These are phyloP conservation scores for Cucurbita moschata DNA, from an alignment of 306 rosid species.

Conservation along the genomic window DNA sequence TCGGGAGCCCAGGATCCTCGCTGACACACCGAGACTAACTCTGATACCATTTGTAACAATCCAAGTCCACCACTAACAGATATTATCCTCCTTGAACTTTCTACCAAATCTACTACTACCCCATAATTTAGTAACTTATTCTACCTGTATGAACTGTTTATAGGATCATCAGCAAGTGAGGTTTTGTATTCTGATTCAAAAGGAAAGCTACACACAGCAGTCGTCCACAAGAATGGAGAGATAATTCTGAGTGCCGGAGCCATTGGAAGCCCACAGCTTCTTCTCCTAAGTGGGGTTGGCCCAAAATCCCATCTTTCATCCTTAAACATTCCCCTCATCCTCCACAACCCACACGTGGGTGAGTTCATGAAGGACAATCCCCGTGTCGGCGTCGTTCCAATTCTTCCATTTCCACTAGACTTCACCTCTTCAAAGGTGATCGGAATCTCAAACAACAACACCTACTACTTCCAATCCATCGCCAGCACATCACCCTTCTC, in stretches of 20 bases:
- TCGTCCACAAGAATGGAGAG: slow-evolving; percentile 6
- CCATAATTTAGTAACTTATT: too few relatives aligned
- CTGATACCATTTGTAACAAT: too few relatives aligned
- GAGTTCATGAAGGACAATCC: slow-evolving; percentile 20
- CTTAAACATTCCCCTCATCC: slow-evolving; percentile 1
- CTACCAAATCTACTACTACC: too few relatives aligned
- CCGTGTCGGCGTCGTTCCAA: neutral
- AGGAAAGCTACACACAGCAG: slow-evolving; percentile 5
- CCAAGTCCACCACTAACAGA: too few relatives aligned
- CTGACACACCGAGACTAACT: too few relatives aligned
- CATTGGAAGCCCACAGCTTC: slow-evolving; percentile 20
- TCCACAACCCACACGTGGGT: slow-evolving; percentile 6
- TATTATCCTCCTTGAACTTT: too few relatives aligned
- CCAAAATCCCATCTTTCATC: slow-evolving; percentile 1
- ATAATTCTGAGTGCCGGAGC: slow-evolving; percentile 21
- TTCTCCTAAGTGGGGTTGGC: slow-evolving; percentile 19
- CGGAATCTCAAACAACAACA: neutral
- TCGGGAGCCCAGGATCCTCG: too few relatives aligned
- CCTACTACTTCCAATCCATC: neutral
- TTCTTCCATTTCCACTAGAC: neutral
- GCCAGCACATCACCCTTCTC: neutral
- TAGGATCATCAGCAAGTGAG: neutral
- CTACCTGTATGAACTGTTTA: too few relatives aligned
- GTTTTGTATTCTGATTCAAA: slow-evolving; percentile 12
- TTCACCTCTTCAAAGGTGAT: neutral